phyloP scores from a whole-genome alignment of 2,329 filamentous ascomycete species.

The Calonectria leucothoes region DNA sequence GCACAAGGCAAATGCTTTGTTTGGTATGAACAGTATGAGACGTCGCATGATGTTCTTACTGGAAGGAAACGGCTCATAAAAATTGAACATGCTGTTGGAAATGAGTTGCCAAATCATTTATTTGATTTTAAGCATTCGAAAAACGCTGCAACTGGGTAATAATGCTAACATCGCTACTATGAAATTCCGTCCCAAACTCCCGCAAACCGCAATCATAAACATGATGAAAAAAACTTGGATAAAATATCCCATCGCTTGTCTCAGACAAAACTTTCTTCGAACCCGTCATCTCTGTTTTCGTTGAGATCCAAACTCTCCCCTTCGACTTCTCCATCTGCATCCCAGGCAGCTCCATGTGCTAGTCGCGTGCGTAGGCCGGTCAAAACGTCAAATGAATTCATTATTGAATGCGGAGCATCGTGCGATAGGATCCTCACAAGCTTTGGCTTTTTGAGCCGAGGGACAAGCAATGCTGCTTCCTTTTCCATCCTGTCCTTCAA shows the following conservation, averaged over 20 bases:
- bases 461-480: not conserved
- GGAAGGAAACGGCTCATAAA: not conserved
- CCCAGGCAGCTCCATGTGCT: not conserved
- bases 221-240: no score
- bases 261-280: not conserved
- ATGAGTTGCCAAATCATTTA: not conserved
- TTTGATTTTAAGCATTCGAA: not conserved
- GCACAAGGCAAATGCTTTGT: not conserved
- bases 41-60: not conserved
- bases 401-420: not conserved
- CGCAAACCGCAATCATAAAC: not conserved
- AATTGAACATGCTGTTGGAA: no score
- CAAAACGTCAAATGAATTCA: not conserved
- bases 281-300: not conserved
- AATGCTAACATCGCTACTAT: no score
- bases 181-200: not conserved
- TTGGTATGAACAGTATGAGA: not conserved
- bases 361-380: not conserved
- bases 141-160: no score
- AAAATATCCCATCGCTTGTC: not conserved
- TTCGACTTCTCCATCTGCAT: not conserved
- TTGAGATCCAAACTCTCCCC: no score
- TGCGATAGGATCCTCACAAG: not conserved
- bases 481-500: not conserved
- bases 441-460: not conserved